These are phyloP conservation scores for Aspergillus puulaauensis DNA, from an alignment of 2,329 filamentous ascomycete species.

Conservation along the genomic window DNA sequence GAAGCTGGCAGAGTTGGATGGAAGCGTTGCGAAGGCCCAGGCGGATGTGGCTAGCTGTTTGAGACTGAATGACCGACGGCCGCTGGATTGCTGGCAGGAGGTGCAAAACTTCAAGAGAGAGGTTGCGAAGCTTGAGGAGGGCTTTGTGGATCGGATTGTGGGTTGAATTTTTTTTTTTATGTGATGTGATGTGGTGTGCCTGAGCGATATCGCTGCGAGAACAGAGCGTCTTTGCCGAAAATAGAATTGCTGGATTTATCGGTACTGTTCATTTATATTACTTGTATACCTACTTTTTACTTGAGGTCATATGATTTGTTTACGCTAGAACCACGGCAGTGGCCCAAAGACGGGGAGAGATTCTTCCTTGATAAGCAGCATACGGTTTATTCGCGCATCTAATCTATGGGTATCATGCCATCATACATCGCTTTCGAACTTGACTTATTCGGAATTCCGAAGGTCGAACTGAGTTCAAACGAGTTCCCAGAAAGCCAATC, in stretches of 20 bases:
- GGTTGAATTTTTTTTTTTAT: constrained; percentile 23
- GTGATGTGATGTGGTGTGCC: constrained; percentile 10
- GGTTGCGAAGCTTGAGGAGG: constrained; percentile 80
- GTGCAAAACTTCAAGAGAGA: constrained; percentile 87
- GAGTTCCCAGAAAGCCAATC: constrained; percentile 76
- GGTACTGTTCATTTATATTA: constrained; percentile 7
- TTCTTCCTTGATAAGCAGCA: neutral
- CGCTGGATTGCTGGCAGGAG: constrained; percentile 92
- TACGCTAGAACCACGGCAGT: neutral
- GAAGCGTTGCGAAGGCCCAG: constrained; percentile 71
- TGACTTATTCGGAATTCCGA: neutral
- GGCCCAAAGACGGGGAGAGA: neutral
- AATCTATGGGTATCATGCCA: constrained; percentile 2
- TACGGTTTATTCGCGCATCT: constrained; percentile 1
- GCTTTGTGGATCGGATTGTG: constrained; percentile 79
- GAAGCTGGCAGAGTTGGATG: constrained; percentile 64
- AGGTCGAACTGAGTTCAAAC: constrained; percentile 39
- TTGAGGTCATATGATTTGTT: neutral
- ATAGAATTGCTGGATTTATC: constrained; percentile 13
- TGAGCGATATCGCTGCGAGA: constrained; percentile 11
- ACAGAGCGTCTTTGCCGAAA: constrained; percentile 4
- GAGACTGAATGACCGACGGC: constrained; percentile 78
- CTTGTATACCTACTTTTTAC: constrained; percentile 22
- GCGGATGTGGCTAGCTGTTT: constrained; percentile 76
- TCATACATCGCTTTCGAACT: neutral